Base-by-base conservation (phyloP, 768 basidiomycete species). In the Suillus discolor region DNA sequence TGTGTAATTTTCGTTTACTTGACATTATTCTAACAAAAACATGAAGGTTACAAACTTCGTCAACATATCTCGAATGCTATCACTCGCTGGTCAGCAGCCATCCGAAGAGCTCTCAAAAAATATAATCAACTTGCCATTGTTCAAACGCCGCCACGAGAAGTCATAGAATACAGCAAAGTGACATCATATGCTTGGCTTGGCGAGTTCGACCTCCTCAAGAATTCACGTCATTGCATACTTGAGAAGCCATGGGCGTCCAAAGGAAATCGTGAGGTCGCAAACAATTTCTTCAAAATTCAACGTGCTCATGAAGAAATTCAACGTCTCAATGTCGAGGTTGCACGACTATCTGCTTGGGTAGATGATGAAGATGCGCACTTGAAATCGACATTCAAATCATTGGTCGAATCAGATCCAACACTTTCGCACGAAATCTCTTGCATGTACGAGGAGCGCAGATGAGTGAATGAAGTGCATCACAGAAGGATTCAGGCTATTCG, bases 61-160 rank as follows among this genome's bases (percentile, higher is more conserved):
- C 69, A 71, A 11, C 71, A 77, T 57, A 79, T 82, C n/a, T 74
- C 73, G 0, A 77, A 79, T 62, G 73, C 76, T 2, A 65, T 81
- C 4, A 72, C 75, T 65, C 63, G 64, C 6, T 66, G 77, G 8
- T 74, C 74, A 3, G 67, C 71, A 45, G 77, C 80, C 3, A 79
- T 82, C 41, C 69, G 65, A 47, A 71, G 65, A 45, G 78, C 79
- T 0, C 67, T 81, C 0, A 63, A 71, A 1, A 59, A 61, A 28
- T 81, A 80, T 68, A 81, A 82, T 49, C 39, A 49, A 6, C 67
- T 69, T 16, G 79, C 78, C 0, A 15, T 41, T 1, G 13, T 36
- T 9, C 65, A 76, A 4, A 62, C 59, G 13, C 73, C 71, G 0
- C 67, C 68, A 12, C 54, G 41, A 7, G 66, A 62, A 8, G 63